Evolutionary conservation across 169 alveolate genomes (phyloP).

Genomic region (Cryptosporidium viatorum): DNA sequence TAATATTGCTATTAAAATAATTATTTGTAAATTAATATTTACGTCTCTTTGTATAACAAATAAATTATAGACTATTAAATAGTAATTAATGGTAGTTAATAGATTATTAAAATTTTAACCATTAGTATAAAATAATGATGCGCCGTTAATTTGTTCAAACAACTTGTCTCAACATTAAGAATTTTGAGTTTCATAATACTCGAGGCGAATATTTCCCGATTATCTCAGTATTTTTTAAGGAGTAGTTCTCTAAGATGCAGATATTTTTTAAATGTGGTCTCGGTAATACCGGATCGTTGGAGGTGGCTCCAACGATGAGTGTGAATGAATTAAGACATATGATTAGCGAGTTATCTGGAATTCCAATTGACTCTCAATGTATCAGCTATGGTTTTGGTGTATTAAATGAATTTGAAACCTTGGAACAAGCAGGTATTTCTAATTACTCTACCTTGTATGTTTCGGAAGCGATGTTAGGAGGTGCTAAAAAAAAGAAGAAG

Average conservation of each 20-base stretch:
- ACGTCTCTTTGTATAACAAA: slow-evolving; percentile 20
- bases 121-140: neutral
- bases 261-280: slow-evolving; percentile 47
- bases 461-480: slow-evolving; percentile 82
- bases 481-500: slow-evolving; percentile 94
- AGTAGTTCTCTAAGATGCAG: slow-evolving; percentile 21
- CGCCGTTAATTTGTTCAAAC: neutral
- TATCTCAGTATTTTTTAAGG: neutral
- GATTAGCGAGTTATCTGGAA: slow-evolving; percentile 34
- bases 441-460: slow-evolving; percentile 40
- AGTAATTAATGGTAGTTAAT: neutral
- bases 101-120: neutral
- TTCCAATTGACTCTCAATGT: slow-evolving; percentile 25
- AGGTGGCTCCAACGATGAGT: slow-evolving; percentile 56
- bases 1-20: neutral
- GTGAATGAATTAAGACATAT: slow-evolving; percentile 26
- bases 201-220: neutral
- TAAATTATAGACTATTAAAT: slow-evolving; percentile 17
- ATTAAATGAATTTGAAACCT: slow-evolving; percentile 7
- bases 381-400: slow-evolving; percentile 32
- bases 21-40: slow-evolving; percentile 3
- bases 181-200: neutral
- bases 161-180: slow-evolving; percentile 10
- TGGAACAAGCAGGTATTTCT: slow-evolving; percentile 56
- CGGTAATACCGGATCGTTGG: slow-evolving; percentile 48